Base-by-base conservation (phyloP, 2,329 filamentous ascomycete genomes). In the Monilinia polystroma region DNA sequence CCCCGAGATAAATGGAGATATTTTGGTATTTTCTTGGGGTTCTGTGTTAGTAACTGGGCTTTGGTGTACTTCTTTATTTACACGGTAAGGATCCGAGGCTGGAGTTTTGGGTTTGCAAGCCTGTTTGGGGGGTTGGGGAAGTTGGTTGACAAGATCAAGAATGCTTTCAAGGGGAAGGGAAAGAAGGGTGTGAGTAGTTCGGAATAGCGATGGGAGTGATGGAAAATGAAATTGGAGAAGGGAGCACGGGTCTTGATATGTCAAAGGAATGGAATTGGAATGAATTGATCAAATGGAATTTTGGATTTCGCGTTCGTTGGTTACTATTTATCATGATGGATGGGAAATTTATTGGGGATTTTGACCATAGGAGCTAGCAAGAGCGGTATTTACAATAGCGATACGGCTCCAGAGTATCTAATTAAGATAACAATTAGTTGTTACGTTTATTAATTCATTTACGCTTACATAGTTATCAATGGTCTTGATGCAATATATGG, bases 41-140 rank as follows among this genome's bases (percentile, higher is more conserved):
- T 92, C 75, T 86, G 85, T 63, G 79, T 90, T 18, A 87, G 85
- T 62, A 92, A 92, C 74, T 92, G 87, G 87, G 79, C 83, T 52
- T 77, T 92, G 64, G 88, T 92, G 0, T 91, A 90, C 76, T 91
- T 92, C 78, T 92, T 93, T 74, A 87, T 92, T 66, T 93, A 89
- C 78, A 89, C 86, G 3, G 87, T 91, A 8, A 82, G 90, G 23
- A 85, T 92, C 65, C 83, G 83, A 70, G 84, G 87, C 10, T 92
- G 89, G 88, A 84, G 78, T 29, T 92, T 92, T 76, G 90, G 89
- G 0, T 81, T 92, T 67, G 85, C 85, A 0, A 79, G 78, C 54
- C 35, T 90, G 3, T 88, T 87, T 74, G 79, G 80, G 2, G 70
- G 70, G 2, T 62, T 81, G n/a, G 83, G 81, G 2, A 80, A 78